A percentile compares a stretch with the other conserved stretches of the same genome.
phyloP scores from a whole-genome alignment of 805 yeast genomes.

The Pichia membranifaciens region DNA sequence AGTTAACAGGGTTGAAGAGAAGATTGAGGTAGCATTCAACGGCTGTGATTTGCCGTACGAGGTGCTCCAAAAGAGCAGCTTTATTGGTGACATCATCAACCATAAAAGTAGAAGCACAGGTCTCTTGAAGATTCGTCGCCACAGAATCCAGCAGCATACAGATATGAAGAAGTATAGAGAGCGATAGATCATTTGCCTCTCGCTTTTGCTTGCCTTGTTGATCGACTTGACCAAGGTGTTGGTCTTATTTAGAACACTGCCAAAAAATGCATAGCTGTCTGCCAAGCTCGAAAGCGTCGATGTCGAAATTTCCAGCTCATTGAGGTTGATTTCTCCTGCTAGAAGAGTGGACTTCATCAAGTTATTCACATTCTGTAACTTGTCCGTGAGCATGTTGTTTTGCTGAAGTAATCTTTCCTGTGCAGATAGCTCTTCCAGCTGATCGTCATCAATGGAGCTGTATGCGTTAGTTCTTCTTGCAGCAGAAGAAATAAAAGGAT shows the following conservation, averaged over 20 bases:
- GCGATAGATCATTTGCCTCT: slow-evolving; percentile 42
- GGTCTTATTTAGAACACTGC: slow-evolving; percentile 36
- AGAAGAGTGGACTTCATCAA: slow-evolving; percentile 43
- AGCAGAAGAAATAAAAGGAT: no score
- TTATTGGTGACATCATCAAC: slow-evolving; percentile 31
- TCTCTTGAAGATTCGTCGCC: slow-evolving; percentile 41
- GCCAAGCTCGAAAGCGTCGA: slow-evolving; percentile 36
- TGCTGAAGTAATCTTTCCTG: slow-evolving; percentile 41
- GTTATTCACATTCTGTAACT: slow-evolving; percentile 43
- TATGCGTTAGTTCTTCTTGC: neutral
- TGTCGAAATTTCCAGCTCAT: slow-evolving; percentile 42
- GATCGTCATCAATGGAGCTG: slow-evolving; percentile 23
- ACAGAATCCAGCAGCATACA: slow-evolving; percentile 45
- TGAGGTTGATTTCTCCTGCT: slow-evolving; percentile 46
- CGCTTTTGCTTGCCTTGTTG: slow-evolving; percentile 46
- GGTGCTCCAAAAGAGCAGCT: slow-evolving; percentile 9
- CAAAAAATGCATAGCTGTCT: slow-evolving; percentile 37
- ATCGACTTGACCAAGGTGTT: slow-evolving; percentile 43
- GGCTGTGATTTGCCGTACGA: no score
- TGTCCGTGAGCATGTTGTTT: slow-evolving; percentile 41
- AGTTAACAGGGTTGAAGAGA: neutral
- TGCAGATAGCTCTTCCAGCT: slow-evolving; percentile 24
- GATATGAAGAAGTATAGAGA: slow-evolving; percentile 40
- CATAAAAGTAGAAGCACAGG: slow-evolving; percentile 43
- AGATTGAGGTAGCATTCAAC: neutral